phyloP scores from a whole-genome alignment of 306 rosid species.

The Vigna hirtella region DNA sequence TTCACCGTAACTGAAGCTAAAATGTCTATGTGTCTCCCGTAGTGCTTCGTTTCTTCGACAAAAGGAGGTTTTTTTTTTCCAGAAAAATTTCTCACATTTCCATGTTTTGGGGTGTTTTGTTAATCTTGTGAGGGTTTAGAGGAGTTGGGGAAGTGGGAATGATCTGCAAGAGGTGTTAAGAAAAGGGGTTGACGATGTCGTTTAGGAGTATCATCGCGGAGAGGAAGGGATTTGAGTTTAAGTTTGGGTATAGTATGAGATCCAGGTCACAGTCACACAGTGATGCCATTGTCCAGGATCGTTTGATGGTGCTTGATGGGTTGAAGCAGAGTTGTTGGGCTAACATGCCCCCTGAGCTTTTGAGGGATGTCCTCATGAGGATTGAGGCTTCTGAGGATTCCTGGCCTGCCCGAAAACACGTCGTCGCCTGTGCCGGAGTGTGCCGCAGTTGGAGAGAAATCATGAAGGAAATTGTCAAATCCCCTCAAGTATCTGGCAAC shows the following conservation, averaged over 20 bases:
- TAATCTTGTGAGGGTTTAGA: slow-evolving; percentile 26
- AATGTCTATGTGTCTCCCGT: neutral
- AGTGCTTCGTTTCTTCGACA: slow-evolving; percentile 15
- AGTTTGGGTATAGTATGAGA: slow-evolving; percentile 70
- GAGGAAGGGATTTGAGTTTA: slow-evolving; percentile 82
- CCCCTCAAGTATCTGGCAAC: slow-evolving; percentile 77
- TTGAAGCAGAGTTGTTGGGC: slow-evolving; percentile 98
- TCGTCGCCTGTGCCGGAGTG: slow-evolving; percentile 91
- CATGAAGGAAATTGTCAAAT: slow-evolving; percentile 78
- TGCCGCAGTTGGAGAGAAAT: slow-evolving; percentile 94
- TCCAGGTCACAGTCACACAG: slow-evolving; percentile 87
- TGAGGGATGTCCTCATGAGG: slow-evolving; percentile 86
- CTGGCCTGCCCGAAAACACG: slow-evolving; percentile 82
- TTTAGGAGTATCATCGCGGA: slow-evolving; percentile 73
- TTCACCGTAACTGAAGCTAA: neutral
- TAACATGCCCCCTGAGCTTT: slow-evolving; percentile 89
- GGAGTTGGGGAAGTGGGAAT: slow-evolving; percentile 30
- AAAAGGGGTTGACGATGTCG: slow-evolving; percentile 55
- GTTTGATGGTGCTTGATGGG: slow-evolving; percentile 56
- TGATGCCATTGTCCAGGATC: slow-evolving; percentile 53
- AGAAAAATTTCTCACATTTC: neutral
- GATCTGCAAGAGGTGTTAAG: slow-evolving; percentile 11
- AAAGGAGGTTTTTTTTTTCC: neutral
- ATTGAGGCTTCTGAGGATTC: slow-evolving; percentile 82
- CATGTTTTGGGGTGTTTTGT: slow-evolving; percentile 9